A percentile compares a stretch with the other conserved stretches of the same genome.
Evolutionary conservation across 2,329 filamentous ascomycete genomes (phyloP).

Genomic region (Curvularia spicifera): DNA sequence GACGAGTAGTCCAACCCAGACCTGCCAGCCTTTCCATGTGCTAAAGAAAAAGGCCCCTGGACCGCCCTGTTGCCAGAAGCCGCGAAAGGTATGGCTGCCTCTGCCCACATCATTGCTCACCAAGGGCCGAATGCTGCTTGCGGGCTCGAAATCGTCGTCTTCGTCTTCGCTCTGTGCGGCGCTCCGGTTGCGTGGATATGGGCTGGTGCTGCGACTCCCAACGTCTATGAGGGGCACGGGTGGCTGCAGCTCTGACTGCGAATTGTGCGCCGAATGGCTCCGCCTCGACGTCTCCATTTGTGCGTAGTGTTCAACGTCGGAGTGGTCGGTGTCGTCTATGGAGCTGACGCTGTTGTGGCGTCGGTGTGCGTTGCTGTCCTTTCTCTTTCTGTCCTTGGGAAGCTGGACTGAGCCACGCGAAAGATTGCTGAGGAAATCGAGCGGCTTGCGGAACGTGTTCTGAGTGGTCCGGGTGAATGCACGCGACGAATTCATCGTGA

Average conservation of each 20-base stretch:
- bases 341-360: constrained; percentile 44
- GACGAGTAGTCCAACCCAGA: constrained; percentile 57
- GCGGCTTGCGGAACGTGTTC: constrained; percentile 43
- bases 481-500: constrained; percentile 45
- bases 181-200: constrained; percentile 52
- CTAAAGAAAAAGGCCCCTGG: constrained; percentile 58
- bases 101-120: constrained; percentile 43
- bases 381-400: constrained; percentile 27
- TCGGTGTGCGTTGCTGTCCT: constrained; percentile 31
- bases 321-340: constrained; percentile 48
- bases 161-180: constrained; percentile 57
- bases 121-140: constrained; percentile 49
- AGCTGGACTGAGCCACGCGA: constrained; percentile 28
- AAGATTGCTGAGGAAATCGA: constrained; percentile 46
- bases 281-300: constrained; percentile 36
- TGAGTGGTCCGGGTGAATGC: constrained; percentile 42
- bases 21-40: constrained; percentile 56
- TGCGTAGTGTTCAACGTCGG: constrained; percentile 45
- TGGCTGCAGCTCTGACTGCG: constrained; percentile 48
- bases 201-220: constrained; percentile 51
- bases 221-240: constrained; percentile 55
- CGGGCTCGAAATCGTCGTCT: constrained; percentile 52
- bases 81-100: constrained; percentile 22
- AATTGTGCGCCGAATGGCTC: constrained; percentile 40
- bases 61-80: constrained; percentile 51